Conservation (phyloP, 2,329 filamentous ascomycete species). For the Hypoxylon sp. region DNA sequence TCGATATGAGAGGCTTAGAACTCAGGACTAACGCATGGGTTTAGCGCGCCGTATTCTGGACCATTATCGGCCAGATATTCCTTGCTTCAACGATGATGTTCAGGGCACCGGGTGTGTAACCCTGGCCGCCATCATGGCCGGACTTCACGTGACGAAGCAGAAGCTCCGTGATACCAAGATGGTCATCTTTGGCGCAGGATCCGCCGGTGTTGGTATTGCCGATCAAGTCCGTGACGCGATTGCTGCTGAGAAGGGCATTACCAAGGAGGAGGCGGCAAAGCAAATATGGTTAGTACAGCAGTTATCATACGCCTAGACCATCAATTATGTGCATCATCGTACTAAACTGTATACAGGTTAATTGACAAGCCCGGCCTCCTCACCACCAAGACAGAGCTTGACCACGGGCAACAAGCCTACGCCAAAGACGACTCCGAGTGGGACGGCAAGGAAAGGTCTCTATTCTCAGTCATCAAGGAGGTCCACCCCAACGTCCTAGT, state of each 20-base stretch:
- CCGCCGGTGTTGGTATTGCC: constrained; percentile 87
- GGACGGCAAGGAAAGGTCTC: constrained; percentile 68
- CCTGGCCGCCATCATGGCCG: constrained; percentile 84
- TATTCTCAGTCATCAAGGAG: constrained; percentile 76
- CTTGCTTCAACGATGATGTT: constrained; percentile 93
- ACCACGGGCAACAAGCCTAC: constrained; percentile 76
- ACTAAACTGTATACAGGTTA: constrained; percentile 66
- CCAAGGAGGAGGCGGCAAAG: constrained; percentile 79
- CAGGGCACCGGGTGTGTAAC: constrained; percentile 92
- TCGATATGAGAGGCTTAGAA: neutral
- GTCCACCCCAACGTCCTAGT: constrained; percentile 86
- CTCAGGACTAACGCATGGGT: neutral
- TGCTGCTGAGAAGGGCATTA: constrained; percentile 74
- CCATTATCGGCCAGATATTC: constrained; percentile 77
- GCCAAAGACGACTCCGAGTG: constrained; percentile 76
- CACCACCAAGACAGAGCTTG: constrained; percentile 72
- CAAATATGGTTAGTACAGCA: constrained; percentile 78
- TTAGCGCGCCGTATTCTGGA: constrained; percentile 77
- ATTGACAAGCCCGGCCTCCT: constrained; percentile 87
- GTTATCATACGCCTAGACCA: no score
- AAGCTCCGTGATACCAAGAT: constrained; percentile 78
- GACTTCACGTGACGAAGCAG: constrained; percentile 76
- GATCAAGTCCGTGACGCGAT: constrained; percentile 88
- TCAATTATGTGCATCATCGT: constrained; percentile 5
- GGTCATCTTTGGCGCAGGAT: constrained; percentile 84